Evolutionary conservation across 1,284 basidiomycete genomes (phyloP), one percentile per base, ranked within the genome.

Genomic region (Cryptococcus floricola): DNA sequence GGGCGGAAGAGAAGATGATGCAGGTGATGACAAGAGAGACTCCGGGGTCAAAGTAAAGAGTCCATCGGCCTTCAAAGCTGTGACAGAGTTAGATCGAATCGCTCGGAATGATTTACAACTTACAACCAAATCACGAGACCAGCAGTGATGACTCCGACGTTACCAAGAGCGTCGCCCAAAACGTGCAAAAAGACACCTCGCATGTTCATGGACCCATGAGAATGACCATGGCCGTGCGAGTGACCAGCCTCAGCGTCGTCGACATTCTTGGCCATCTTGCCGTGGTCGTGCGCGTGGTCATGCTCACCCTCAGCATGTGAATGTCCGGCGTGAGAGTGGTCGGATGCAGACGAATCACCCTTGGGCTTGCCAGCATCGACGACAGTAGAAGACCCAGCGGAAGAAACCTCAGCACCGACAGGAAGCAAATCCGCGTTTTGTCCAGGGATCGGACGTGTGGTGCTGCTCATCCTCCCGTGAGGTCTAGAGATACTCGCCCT

Each of bases 131-230:
- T 95, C 70, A 96, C 80, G 10, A 98, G 82, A 62, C 96, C 96
- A 5, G 94, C 90, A 28, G 87, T 85, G 60, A 99, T 98, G 61
- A 99, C 96, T 59, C 96, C 96, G 60, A 98, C 88, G 75, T 99
- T 98, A 56, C 96, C 95, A 42, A 97, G 82, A 25, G 96, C 96
- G 78, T 99, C 96, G 38, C 96, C 95, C 42, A 98, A 77, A 27
- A 98, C 95, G 76, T 98, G 96, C 25, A 98, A 78, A 55, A 98
- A 82, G 4, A 98, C 83, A 31, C 93, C 96, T 37, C 81, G 88
- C 93, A 98, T 98, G 78, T 98, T 99, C 95, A 99, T 98, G 5
- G 87, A 89, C 4, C 76, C 80, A 70, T 90, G 87, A 1, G 80
- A 73, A 68, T 89, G 87, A 9, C 79, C 78, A 62, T 78, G 75